Evolutionary conservation across 1,284 basidiomycete species (phyloP), one percentile per base, ranked within the genome.

Genomic region (Irpex lacteus): DNA sequence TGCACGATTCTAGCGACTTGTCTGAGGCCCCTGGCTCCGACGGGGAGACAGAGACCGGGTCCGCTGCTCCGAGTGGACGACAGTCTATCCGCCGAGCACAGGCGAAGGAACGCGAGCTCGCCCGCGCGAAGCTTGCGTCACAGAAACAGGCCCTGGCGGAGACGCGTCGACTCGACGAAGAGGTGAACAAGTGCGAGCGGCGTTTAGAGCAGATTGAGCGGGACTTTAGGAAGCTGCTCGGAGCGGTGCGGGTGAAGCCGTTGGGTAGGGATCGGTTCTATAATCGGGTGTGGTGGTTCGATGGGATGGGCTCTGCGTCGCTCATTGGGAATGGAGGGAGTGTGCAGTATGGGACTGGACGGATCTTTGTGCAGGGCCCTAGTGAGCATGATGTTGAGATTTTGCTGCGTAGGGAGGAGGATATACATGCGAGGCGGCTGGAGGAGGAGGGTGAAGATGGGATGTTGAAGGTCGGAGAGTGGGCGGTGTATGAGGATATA

Each of bases 241-340:
- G 92, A 63, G 88, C 90, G 5, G 85, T 96, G 50, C 85, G 97
- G 56, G 88, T 94, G 53, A 91, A 92, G 70, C 95, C 96, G 1
- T 72, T 99, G 56, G 97, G 98, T 2, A 84, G 86, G 68, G 98
- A 99, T 75, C 84, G 97, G 61, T 99, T 98, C 77, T 90, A 93
- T 72, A 97, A 98, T 75, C 88, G 92, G 38, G 85, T 98, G 67
- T 99, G 96, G 96, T 99, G 97, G 97, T 94, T 98, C 74, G 97
- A 99, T 77, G 97, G 98, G 3, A 87, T 97, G 78, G 97, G 98
- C 2, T 87, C 88, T 1, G 90, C 90, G 61, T 89, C 89, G 36
- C 77, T 97, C 49, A 78, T 95, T 60, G 88, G 85, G 32, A 88
- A 85, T 69, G 86, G 89, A 32, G 90, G 91, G 13, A 86, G 89